Evolutionary conservation across 2,329 filamentous ascomycete genomes (phyloP).

Genomic region (Penicillium sclerotigenum): DNA sequence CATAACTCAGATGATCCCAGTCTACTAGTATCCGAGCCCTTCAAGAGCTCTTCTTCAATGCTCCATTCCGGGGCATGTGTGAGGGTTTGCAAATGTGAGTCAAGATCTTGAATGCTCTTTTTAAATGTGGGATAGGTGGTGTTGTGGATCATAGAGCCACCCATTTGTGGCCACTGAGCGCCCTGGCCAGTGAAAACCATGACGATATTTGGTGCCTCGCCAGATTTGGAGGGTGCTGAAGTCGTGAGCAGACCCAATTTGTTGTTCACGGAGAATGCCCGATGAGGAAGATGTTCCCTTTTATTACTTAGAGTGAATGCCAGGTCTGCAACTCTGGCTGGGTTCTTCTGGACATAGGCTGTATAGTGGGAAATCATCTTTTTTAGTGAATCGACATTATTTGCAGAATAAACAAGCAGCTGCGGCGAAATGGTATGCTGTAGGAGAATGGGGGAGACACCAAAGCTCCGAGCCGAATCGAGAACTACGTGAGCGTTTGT

Average conservation of each 20-base stretch:
- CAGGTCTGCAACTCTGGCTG: neutral
- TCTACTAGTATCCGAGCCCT: neutral
- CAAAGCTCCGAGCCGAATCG: constrained; percentile 8
- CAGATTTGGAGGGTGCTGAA: neutral
- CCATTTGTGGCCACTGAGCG: constrained; percentile 25
- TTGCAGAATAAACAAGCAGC: constrained; percentile 9
- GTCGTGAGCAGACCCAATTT: neutral
- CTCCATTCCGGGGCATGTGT: constrained; percentile 10
- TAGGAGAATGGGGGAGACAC: neutral
- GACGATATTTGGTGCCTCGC: neutral
- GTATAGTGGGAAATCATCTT: neutral
- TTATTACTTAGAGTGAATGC: constrained; percentile 8
- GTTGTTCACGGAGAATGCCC: neutral
- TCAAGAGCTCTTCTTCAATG: constrained; percentile 10
- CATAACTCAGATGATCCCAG: neutral
- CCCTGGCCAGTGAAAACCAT: constrained; percentile 25
- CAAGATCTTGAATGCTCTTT: constrained; percentile 1
- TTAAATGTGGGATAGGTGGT: neutral
- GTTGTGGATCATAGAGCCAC: constrained; percentile 2
- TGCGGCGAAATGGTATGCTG: neutral
- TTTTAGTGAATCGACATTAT: neutral
- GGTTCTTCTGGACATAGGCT: neutral
- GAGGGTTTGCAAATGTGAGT: neutral
- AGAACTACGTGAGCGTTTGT: constrained; percentile 21
- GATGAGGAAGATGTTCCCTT: constrained; percentile 7